Base-by-base conservation (phyloP, 306 rosid species). In the Vicia villosa region DNA sequence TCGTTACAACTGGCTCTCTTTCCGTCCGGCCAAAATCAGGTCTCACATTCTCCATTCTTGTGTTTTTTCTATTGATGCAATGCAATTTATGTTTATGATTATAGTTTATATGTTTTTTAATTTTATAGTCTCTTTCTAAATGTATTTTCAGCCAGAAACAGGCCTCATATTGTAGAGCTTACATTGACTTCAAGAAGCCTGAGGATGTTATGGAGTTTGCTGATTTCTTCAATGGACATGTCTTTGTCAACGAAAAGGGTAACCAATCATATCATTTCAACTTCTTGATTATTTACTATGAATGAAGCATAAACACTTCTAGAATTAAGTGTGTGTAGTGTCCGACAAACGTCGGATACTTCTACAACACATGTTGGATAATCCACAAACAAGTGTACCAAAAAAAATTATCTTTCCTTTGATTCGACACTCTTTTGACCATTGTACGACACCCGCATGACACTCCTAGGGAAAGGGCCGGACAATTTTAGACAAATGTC, bases 191-290 rank as follows among this genome's bases (percentile, higher is more conserved):
- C 79, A 86, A 85, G 73, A 81, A 55, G 64, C 84, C 90, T n/a
- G 90, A 86, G 52, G 96, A 89, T 54, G 96, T 89, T 77, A n/a
- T 89, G 38, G 84, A 85, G 47, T 89, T 89, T 19, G 92, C 96
- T 1, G 87, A 89, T 20, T 85, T 84, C 78, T 86, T 89, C 68
- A 75, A 83, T 34, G 87, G 90, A 37, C 96, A 83, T 60, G 64
- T 81, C 70, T 89, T 89, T 77, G 88, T 89, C 45, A 89, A 89
- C 66, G 88, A 89, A 73, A 89, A 88, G 69, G 95, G 91, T 86
- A 85, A 79, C 45, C 46, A 38, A 24, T 68, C 43, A 54, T 55
- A 73, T 68, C 51, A 22, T 56, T 34, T 34, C 38, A 1, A 34
- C 10, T 34, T 8, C 3, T 34, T 34, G 8, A 34, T 1, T 34